These are phyloP conservation scores for Sclerospora graminicola DNA, from an alignment of 352 stramenopile genomes.

Conservation along the genomic window DNA sequence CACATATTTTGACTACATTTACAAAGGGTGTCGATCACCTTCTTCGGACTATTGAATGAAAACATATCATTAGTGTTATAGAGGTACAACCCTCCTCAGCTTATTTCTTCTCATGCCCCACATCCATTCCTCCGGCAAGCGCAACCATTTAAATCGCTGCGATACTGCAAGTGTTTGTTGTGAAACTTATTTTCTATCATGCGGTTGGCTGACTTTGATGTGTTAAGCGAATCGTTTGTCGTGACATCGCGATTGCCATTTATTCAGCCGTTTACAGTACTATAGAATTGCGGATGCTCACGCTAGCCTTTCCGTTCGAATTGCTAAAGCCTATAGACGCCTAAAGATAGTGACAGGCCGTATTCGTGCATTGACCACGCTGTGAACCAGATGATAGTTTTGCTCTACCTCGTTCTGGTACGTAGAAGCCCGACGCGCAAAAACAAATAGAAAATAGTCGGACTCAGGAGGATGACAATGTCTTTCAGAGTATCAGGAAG, in stretches of 20 bases:
- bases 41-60: conserved; percentile 65
- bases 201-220: conserved; percentile 51
- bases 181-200: conserved; percentile 55
- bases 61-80: conserved; percentile 56
- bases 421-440: too few species aligned
- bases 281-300: conserved; percentile 46
- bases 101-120: conserved; percentile 66
- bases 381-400: conserved; percentile 66
- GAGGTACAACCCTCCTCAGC: conserved; percentile 42
- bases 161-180: conserved; percentile 35
- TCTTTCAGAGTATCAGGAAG: too few species aligned
- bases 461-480: too few species aligned
- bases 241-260: conserved; percentile 49
- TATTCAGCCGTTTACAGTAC: conserved; percentile 54
- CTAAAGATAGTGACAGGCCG: conserved; percentile 78
- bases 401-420: conserved; percentile 50
- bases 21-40: conserved; percentile 46
- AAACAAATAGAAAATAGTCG: too few species aligned
- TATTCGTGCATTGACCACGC: conserved; percentile 69
- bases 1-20: too few species aligned
- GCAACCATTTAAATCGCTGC: conserved; percentile 49
- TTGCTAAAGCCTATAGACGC: conserved; percentile 52
- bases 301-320: conserved; percentile 60
- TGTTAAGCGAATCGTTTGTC: conserved; percentile 60
- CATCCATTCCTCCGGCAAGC: conserved; percentile 62